These are phyloP conservation scores for Knufia fluminis DNA, from an alignment of 2,329 filamentous ascomycete species.

Conservation along the genomic window DNA sequence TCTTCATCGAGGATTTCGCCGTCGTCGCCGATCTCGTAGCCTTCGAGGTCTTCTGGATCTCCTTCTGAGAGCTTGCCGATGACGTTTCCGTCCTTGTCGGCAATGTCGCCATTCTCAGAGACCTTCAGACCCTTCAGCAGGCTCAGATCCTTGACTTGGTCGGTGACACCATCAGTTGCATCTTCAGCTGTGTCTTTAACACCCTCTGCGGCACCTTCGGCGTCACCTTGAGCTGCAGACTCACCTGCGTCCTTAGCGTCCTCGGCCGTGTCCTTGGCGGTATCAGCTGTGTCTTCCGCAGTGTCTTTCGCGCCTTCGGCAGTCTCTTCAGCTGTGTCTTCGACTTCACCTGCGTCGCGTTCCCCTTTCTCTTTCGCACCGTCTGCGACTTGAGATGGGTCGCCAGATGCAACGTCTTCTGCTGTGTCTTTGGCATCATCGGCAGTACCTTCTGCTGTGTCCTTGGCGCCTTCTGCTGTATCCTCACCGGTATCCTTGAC, in stretches of 20 bases:
- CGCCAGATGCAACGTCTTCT: constrained; percentile 29
- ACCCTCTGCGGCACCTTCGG: constrained; percentile 27
- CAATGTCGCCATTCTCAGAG: constrained; percentile 30
- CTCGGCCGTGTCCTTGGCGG: constrained; percentile 24
- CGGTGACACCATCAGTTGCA: constrained; percentile 22
- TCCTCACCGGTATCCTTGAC: constrained; percentile 45
- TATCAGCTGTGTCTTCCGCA: constrained; percentile 28
- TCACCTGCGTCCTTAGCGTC: constrained; percentile 26
- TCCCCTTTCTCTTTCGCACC: constrained; percentile 23
- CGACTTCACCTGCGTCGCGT: constrained; percentile 22
- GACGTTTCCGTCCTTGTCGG: constrained; percentile 28
- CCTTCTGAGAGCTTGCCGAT: constrained; percentile 34
- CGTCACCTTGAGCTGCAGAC: constrained; percentile 31
- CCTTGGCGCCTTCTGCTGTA: constrained; percentile 31
- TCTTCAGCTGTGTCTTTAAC: constrained; percentile 41
- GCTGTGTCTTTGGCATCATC: constrained; percentile 6
- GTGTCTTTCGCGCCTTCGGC: constrained; percentile 22
- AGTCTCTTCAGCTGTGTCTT: constrained; percentile 17
- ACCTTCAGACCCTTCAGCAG: constrained; percentile 33
- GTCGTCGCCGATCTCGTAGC: constrained; percentile 32
- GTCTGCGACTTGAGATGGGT: constrained; percentile 28
- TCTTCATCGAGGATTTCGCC: constrained; percentile 26
- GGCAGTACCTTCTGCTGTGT: constrained; percentile 36
- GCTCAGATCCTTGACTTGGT: constrained; percentile 25
- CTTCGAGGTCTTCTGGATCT: constrained; percentile 33